Base-by-base conservation (phyloP, 345 rosid species). In the Brassica cretica region DNA sequence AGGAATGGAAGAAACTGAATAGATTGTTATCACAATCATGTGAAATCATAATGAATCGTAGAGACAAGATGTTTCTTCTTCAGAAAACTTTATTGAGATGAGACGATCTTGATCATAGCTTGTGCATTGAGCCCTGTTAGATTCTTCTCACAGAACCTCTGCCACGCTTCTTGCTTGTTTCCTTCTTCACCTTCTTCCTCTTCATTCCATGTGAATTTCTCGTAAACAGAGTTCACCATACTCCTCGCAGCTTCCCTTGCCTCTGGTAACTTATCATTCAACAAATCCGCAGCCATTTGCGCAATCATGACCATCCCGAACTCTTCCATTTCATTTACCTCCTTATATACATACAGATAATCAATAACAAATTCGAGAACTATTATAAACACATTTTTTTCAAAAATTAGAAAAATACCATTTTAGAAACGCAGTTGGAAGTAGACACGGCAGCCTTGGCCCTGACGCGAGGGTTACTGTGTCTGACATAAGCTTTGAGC, bases 191-290 rank as follows among this genome's bases (percentile, higher is more conserved):
- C 85, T 27, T 84, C 86, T 18, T 83, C 82, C 58, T 87, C 93
- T 77, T 86, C 84, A 4, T 82, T 78, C 79, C 82, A 78, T 1
- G 83, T 79, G 66, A 88, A 84, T 9, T 75, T 84, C 39, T 82
- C 68, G 32, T 82, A 81, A 46, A 89, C 46, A 1, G 84, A 82
- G 33, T 62, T 75, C 65, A 82, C 96, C 44, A 84, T 83, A 44
- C 86, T 86, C 77, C 97, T 77, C 0, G 97, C 94, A 0, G 99
- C 97, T 83, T 91, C 98, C 74, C 98, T 90, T 9, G 99, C 97
- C 82, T 91, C 99, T 0, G 99, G 96, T 58, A 91, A 75, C 82
- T 86, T 89, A 64, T 95, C 98, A 76, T 84, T 95, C 88, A 90
- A 69, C 87, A 16, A 16, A 53, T 53, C 60, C 60, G 87, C 88